phyloP scores from a whole-genome alignment of 495 filamentous ascomycete genomes.

The Friedmanniomyces simplex region DNA sequence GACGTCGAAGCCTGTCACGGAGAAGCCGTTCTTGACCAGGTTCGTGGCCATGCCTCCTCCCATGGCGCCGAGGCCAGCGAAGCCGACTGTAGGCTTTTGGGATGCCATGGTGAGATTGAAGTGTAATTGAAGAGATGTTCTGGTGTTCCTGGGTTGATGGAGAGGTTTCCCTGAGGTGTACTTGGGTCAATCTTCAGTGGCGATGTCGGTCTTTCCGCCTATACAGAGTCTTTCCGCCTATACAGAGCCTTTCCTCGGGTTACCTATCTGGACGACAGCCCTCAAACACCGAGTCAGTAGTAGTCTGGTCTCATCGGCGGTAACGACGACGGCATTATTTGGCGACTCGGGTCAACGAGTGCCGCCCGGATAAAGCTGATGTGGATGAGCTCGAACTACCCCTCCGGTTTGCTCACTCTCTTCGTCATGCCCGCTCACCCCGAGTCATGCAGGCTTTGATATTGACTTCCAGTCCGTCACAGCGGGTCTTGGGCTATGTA shows the following conservation, averaged over 20 bases:
- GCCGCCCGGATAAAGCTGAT: not conserved
- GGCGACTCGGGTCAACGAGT: not conserved
- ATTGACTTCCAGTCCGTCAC: too few species aligned
- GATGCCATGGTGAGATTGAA: slow-evolving; percentile 6
- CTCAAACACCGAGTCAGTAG: not conserved
- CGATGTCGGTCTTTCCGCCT: not conserved
- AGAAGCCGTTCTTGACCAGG: slow-evolving; percentile 57
- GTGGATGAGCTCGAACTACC: not conserved
- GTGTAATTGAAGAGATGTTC: not conserved
- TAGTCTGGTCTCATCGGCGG: too few species aligned
- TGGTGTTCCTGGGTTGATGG: too few species aligned
- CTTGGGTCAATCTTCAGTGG: too few species aligned
- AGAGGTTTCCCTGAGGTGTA: too few species aligned
- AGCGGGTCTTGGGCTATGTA: too few species aligned
- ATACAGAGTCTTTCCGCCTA: too few species aligned
- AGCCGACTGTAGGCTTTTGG: slow-evolving; percentile 45
- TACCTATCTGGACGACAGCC: not conserved
- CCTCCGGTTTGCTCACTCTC: not conserved
- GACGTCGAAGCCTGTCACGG: slow-evolving; percentile 67
- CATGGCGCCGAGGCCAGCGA: slow-evolving; percentile 83
- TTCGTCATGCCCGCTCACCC: not conserved
- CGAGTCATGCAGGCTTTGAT: too few species aligned
- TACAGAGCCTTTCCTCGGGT: not conserved
- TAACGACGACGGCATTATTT: not conserved
- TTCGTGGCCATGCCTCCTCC: slow-evolving; percentile 79